Conservation (phyloP, 2,329 filamentous ascomycete species). For the Hirsutella thompsonii region DNA sequence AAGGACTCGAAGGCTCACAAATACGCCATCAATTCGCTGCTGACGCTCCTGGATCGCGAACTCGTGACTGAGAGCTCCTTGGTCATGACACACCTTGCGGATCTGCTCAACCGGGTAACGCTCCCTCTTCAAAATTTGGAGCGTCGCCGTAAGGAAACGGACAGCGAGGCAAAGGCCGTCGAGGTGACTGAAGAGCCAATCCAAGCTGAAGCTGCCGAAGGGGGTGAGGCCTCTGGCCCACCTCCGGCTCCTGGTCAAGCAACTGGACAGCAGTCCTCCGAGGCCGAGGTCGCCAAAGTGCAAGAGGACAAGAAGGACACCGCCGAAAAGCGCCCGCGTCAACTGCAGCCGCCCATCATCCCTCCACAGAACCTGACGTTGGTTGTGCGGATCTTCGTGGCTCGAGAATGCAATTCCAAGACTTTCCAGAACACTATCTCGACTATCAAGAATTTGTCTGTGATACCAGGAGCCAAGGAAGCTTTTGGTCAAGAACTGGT, state of each 20-base stretch:
- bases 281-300: constrained; percentile 10
- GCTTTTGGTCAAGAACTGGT: constrained; percentile 91
- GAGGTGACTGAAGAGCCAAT: constrained; percentile 22
- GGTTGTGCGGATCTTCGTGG: constrained; percentile 93
- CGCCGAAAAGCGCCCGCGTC: constrained; percentile 36
- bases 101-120: constrained; percentile 78
- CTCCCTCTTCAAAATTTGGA: constrained; percentile 71
- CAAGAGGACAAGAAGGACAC: constrained; percentile 22
- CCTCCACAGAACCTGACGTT: constrained; percentile 81
- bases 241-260: constrained; percentile 15
- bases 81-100: constrained; percentile 89
- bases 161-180: constrained; percentile 35
- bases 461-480: constrained; percentile 79
- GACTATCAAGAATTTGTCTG: constrained; percentile 95
- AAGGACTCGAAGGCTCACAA: constrained; percentile 77
- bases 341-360: constrained; percentile 69
- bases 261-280: constrained; percentile 9
- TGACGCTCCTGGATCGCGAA: constrained; percentile 81
- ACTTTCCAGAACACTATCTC: constrained; percentile 96
- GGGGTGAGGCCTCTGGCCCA: constrained; percentile 5
- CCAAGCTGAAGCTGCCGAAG: constrained; percentile 7
- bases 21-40: constrained; percentile 82
- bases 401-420: constrained; percentile 91
- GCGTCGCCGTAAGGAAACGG: constrained; percentile 66
- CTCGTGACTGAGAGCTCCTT: constrained; percentile 94